These are phyloP conservation scores for Aspergillus diversus DNA, from an alignment of 495 filamentous ascomycete genomes.

Conservation along the genomic window DNA sequence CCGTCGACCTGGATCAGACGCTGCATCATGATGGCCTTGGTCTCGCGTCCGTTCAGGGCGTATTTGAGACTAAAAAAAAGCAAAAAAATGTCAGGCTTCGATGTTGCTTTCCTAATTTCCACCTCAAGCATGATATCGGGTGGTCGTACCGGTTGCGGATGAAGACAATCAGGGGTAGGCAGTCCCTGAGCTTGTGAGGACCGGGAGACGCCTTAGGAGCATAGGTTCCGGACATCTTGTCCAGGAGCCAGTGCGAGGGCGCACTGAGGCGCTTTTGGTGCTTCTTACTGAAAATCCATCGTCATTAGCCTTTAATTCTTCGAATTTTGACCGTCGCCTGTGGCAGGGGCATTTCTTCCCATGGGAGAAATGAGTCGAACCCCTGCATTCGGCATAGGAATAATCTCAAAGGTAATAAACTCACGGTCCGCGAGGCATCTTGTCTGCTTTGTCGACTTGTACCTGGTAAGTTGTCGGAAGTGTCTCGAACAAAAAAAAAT, in stretches of 20 bases:
- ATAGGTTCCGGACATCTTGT: conserved; percentile 98
- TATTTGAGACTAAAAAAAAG: conserved; percentile 79
- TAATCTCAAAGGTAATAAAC: conserved; percentile 31
- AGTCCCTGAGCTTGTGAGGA: conserved; percentile 99
- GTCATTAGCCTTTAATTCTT: conserved; percentile 34
- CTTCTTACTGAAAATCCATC: conserved; percentile 78
- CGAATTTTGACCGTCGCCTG: not conserved
- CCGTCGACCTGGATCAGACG: conserved; percentile 98
- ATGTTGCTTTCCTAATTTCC: not conserved
- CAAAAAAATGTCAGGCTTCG: conserved; percentile 15
- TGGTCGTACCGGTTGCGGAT: conserved; percentile 77
- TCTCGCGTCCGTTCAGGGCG: conserved; percentile 97
- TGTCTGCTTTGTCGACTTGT: conserved; percentile 52
- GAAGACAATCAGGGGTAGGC: conserved; percentile 98
- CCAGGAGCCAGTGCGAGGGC: conserved; percentile 98
- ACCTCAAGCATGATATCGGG: not conserved
- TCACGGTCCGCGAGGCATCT: conserved; percentile 73
- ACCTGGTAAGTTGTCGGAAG: conserved; percentile 46
- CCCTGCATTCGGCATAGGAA: not conserved
- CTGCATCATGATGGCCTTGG: conserved; percentile 98
- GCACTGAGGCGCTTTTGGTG: conserved; percentile 99
- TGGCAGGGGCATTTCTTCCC: too few relatives aligned
- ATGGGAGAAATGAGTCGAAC: not conserved
- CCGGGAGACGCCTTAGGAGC: conserved; percentile 93
- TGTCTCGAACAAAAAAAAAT: conserved; percentile 35